phyloP scores from a whole-genome alignment of 148 eudicot species.

The Spergularia bocconei region DNA sequence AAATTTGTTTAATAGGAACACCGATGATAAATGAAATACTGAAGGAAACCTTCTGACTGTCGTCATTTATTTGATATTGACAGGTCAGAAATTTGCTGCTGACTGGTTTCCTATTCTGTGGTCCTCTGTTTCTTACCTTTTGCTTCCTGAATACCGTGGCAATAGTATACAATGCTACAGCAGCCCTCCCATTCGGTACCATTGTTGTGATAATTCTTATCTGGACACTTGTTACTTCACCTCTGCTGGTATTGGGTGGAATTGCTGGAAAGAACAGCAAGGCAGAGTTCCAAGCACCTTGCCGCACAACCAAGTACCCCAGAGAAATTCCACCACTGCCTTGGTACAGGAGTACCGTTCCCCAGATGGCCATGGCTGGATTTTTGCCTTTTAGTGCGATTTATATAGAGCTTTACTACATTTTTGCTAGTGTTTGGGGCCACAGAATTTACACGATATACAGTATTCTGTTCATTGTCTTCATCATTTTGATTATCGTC shows the following conservation, averaged over 20 bases:
- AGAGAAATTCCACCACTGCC: conserved; percentile 34
- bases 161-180: conserved; percentile 36
- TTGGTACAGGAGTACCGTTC: conserved; percentile 34
- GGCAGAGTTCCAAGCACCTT: conserved; percentile 39
- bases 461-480: conserved; percentile 38
- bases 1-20: background rate
- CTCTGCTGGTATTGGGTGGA: conserved; percentile 37
- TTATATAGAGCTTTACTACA: conserved; percentile 38
- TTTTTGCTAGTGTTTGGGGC: conserved; percentile 42
- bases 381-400: conserved; percentile 41
- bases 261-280: conserved; percentile 44
- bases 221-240: conserved; percentile 39
- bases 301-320: conserved; percentile 39
- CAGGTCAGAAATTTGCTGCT: conserved; percentile 38
- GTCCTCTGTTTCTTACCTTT: conserved; percentile 38
- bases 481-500: conserved; percentile 36
- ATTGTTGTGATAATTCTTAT: conserved; percentile 37
- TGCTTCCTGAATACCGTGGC: conserved; percentile 43
- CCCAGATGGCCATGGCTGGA: conserved; percentile 46
- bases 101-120: conserved; percentile 37
- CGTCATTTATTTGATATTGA: conserved; percentile 5
- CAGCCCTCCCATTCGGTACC: conserved; percentile 42
- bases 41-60: conserved; percentile 3
- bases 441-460: conserved; percentile 42
- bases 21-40: background rate